Evolutionary conservation across 1,284 basidiomycete genomes (phyloP), one percentile per base, ranked within the genome.

Genomic region (Trichosporon sp.): DNA sequence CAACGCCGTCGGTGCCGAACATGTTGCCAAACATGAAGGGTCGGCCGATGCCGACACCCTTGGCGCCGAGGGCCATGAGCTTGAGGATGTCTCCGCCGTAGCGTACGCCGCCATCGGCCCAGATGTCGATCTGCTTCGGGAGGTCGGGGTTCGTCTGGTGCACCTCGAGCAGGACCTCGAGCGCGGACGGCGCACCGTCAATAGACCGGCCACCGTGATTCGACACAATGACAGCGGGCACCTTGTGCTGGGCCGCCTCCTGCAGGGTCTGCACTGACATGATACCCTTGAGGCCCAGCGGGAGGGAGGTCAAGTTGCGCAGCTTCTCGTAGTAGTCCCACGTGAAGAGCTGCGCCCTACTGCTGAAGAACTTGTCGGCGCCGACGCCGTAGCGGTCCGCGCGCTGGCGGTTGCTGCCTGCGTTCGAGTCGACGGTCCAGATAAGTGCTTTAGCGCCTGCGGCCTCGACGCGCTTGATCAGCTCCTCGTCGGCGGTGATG

Each of bases 201-300:
- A 75, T 60, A 58, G 75, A 74, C 5, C 74, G 62, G 4, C 76
- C 82, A 5, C 82, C 83, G 57, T 74, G 72, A 65, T 73, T 72
- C 6, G 78, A 81, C 6, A 83, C 69, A 16, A 83, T 76, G n/a
- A 82, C 80, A 6, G 81, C 83, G 4, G 79, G 46, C 25, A 52
- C 46, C 14, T 52, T 52, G 46, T 52, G 46, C 27, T 52, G 75
- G 1, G 81, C 70, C 0, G 82, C 81, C 63, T 81, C 73, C 61
- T 82, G 67, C 49, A 76, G 76, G 0, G 83, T 83, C 16, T 81
- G 66, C 60, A 78, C 74, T 4, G 81, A 79, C 61, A 84, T 23
- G 46, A 52, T 52, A 9, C 46, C 46, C 84, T 91, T 95, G 67
- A 95, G 83, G 54, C 91, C 86, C 67, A 95, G 86, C 1, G 92